These are phyloP conservation scores for Capsicum rhomboideum DNA, from an alignment of 257 asterid genomes.

Conservation along the genomic window DNA sequence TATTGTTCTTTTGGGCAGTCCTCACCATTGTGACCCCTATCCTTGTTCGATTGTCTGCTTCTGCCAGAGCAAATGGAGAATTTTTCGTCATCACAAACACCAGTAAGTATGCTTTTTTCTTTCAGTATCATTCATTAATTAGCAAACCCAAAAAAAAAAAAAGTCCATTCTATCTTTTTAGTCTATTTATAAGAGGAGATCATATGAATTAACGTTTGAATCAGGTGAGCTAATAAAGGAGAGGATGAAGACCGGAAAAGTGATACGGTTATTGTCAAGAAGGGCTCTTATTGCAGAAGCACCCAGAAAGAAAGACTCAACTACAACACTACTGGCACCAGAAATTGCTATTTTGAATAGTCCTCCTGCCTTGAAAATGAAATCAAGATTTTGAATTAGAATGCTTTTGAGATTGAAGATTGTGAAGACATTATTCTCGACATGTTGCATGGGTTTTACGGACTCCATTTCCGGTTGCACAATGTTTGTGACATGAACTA, in stretches of 20 bases:
- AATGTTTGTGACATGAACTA: background rate
- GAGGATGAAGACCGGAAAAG: background rate
- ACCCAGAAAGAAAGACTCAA: conserved; percentile 1
- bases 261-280: conserved; percentile 31
- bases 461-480: background rate
- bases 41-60: conserved; percentile 58
- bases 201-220: background rate
- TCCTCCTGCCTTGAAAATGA: background rate
- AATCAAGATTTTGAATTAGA: background rate
- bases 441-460: background rate
- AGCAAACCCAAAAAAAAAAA: background rate
- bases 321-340: conserved; percentile 16
- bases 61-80: conserved; percentile 31
- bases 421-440: background rate
- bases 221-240: conserved; percentile 23
- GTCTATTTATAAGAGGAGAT: background rate
- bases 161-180: background rate
- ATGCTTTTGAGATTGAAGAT: background rate
- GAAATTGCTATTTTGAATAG: background rate
- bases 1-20: conserved; percentile 65
- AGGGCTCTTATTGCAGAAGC: conserved; percentile 38
- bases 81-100: conserved; percentile 10
- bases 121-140: background rate
- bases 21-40: conserved; percentile 63
- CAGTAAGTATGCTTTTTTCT: conserved; percentile 17